Evolutionary conservation across 148 eudicot genomes (phyloP).

Genomic region (Agrostemma githago): DNA sequence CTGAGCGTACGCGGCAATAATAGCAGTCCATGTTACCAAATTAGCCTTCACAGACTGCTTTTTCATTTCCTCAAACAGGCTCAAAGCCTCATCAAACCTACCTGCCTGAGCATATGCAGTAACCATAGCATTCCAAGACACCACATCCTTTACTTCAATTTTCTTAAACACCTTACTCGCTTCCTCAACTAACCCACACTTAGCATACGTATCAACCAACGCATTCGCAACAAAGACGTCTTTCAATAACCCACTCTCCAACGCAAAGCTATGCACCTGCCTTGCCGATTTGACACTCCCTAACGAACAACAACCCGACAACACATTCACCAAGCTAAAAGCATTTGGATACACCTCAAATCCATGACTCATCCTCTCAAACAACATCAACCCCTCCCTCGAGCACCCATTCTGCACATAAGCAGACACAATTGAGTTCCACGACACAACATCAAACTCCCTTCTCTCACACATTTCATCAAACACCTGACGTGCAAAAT

Average conservation of each 20-base stretch:
- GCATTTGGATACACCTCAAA: slow-evolving; percentile 35
- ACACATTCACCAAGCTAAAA: slow-evolving; percentile 60
- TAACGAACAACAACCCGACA: slow-evolving; percentile 53
- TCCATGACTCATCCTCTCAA: slow-evolving; percentile 31
- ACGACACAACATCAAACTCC: slow-evolving; percentile 61
- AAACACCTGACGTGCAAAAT: slow-evolving; percentile 49
- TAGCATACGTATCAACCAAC: slow-evolving; percentile 67
- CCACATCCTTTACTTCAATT: slow-evolving; percentile 66
- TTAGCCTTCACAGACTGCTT: slow-evolving; percentile 42
- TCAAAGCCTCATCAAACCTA: slow-evolving; percentile 53
- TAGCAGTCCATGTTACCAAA: slow-evolving; percentile 83
- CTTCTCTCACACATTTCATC: slow-evolving; percentile 32
- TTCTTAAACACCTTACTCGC: slow-evolving; percentile 49
- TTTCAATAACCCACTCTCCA: slow-evolving; percentile 34
- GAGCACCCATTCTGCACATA: slow-evolving; percentile 43
- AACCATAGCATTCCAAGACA: slow-evolving; percentile 79
- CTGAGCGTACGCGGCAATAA: slow-evolving; percentile 71
- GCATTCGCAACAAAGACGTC: slow-evolving; percentile 72
- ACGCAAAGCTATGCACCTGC: slow-evolving; percentile 54
- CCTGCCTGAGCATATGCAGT: slow-evolving; percentile 64
- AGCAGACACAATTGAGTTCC: slow-evolving; percentile 63
- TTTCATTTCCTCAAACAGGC: slow-evolving; percentile 57
- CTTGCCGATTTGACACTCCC: slow-evolving; percentile 30
- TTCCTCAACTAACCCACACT: slow-evolving; percentile 52
- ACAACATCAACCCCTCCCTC: slow-evolving; percentile 37